Evolutionary conservation across 164 flowering plant species (phyloP), one percentile per base, ranked within the genome.

Genomic region (Akebia trifoliata): DNA sequence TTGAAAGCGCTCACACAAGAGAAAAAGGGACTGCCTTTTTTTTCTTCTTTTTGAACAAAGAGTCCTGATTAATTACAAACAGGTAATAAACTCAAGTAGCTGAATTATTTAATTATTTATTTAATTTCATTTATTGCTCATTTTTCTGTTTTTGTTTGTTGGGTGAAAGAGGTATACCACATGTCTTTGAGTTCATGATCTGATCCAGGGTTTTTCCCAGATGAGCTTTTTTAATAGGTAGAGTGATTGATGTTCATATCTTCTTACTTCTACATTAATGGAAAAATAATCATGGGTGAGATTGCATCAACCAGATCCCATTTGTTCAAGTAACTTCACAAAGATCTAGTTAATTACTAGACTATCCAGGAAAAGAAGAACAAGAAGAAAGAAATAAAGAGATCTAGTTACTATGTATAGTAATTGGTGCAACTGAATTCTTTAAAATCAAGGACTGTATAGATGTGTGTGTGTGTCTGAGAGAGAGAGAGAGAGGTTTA

Each of bases 51-150:
- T 56, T 69, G 54, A 69, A 60, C 69, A 67, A 57, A 58, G 59
- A 66, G 67, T 58, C 60, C 66, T 74, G 71, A 64, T 76, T 76
- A 55, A n/a, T n/a, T n/a, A 45, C 58, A 65, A 58, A 45, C 71
- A 72, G 77, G 79, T 72, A 68, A n/a, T n/a, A 70, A 43, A 31
- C 65, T 71, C 63, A 57, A 57, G 56, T 60, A 61, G 39, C 61
- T 55, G 29, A n/a, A n/a, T n/a, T n/a, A n/a, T n/a, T n/a, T n/a
- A n/a, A n/a, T 54, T 20, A 59, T 51, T 32, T 20, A 6, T 50
- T 25, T n/a, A 12, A 25, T 5, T 51, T 51, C 15, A 17, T 17
- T 35, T 6, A 0, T 43, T 17, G 30, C 22, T 18, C 25, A n/a
- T 62, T 56, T 44, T 8, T 31, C 14, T n/a, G 38, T 28, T 37